Evolutionary conservation across 208 protist genomes (phyloP).

Genomic region (Trypanosomatidae sp.): DNA sequence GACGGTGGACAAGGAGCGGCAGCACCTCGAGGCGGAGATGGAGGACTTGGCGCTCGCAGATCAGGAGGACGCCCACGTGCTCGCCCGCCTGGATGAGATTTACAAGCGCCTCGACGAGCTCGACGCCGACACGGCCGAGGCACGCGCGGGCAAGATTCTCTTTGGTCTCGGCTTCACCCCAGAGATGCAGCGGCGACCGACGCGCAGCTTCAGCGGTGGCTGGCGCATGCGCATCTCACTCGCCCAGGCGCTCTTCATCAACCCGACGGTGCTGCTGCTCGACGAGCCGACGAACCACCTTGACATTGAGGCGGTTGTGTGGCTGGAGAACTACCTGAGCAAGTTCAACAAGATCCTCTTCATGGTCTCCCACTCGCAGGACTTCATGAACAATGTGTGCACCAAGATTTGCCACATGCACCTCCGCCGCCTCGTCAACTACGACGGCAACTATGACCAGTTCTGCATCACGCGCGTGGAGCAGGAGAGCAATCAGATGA

Average conservation of each 20-base stretch:
- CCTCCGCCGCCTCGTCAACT: conserved; percentile 80
- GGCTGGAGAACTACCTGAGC: conserved; percentile 93
- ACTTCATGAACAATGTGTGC: conserved; percentile 97
- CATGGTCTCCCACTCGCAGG: conserved; percentile 93
- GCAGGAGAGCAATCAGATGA: conserved; percentile 93
- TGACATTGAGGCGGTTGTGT: conserved; percentile 94
- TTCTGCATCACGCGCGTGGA: conserved; percentile 90
- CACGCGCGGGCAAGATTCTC: conserved; percentile 85
- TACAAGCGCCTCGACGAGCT: conserved; percentile 90
- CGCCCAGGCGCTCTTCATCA: conserved; percentile 91
- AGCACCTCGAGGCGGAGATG: conserved; percentile 64
- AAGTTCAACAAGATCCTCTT: conserved; percentile 91
- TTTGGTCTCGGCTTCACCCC: conserved; percentile 91
- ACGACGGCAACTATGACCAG: conserved; percentile 94
- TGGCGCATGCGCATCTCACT: conserved; percentile 97
- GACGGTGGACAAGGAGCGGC: conserved; percentile 68
- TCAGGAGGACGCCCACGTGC: conserved; percentile 66
- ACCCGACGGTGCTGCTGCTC: conserved; percentile 91
- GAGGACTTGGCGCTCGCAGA: conserved; percentile 71
- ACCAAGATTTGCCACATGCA: conserved; percentile 93
- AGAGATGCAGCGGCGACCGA: conserved; percentile 70
- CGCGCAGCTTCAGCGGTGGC: conserved; percentile 88
- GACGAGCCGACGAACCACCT: conserved; percentile 98
- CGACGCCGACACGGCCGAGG: conserved; percentile 79
- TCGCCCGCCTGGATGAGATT: conserved; percentile 71